phyloP scores from a whole-genome alignment of 2,329 filamentous ascomycete species.

The Aspergillus costaricaensis region DNA sequence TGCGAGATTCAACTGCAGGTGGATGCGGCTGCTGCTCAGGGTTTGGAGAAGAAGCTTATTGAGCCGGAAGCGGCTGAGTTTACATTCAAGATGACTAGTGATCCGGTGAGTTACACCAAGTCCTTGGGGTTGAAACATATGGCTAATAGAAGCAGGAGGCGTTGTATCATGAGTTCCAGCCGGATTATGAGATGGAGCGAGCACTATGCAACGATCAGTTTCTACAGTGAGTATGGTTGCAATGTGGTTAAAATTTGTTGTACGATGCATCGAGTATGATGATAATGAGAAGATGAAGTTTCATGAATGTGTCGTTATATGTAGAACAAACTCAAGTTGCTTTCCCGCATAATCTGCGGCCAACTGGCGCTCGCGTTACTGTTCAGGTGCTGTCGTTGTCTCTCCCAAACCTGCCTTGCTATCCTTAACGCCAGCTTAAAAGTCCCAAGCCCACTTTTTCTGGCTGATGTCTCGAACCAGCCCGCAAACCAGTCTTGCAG shows the following conservation, averaged over 20 bases:
- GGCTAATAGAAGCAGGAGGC: not conserved
- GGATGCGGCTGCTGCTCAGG: slow-evolving; percentile 63
- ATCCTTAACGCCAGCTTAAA: slow-evolving; percentile 31
- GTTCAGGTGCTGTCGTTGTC: slow-evolving; percentile 18
- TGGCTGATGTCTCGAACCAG: slow-evolving; percentile 36
- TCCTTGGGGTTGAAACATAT: no score
- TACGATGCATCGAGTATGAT: not conserved
- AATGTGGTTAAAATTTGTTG: not conserved
- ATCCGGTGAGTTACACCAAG: slow-evolving; percentile 2
- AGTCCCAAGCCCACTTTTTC: slow-evolving; percentile 34
- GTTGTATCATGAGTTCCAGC: not conserved
- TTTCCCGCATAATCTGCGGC: slow-evolving; percentile 8
- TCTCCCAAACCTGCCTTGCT: slow-evolving; percentile 34
- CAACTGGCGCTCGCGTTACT: slow-evolving; percentile 2
- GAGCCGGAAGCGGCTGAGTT: slow-evolving; percentile 54
- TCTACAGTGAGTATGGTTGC: not conserved
- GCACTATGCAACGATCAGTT: not conserved
- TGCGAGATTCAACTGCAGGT: slow-evolving; percentile 68
- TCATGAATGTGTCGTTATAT: not conserved
- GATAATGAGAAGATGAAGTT: not conserved
- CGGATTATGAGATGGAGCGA: not conserved
- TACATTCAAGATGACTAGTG: slow-evolving; percentile 13
- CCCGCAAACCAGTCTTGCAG: slow-evolving; percentile 38
- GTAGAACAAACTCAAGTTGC: slow-evolving; percentile 7
- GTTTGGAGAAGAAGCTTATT: slow-evolving; percentile 55